Evolutionary conservation across 1,284 basidiomycete species (phyloP).

Genomic region (Trichosporon coremiiforme): DNA sequence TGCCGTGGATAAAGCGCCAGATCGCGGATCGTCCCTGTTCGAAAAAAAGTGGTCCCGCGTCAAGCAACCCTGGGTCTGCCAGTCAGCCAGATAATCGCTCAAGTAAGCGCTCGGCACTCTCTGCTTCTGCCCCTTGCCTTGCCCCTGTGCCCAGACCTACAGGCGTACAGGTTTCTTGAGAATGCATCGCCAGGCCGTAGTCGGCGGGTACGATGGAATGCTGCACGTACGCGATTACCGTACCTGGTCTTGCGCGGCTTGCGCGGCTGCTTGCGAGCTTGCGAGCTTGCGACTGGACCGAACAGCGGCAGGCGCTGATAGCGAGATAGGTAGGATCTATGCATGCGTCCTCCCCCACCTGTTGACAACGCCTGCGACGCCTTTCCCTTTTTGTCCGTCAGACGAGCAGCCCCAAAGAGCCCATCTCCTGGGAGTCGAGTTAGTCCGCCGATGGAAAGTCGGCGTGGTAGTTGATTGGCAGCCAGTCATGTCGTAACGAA

Average conservation of each 20-base stretch:
- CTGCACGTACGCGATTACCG: background rate
- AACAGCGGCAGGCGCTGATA: background rate
- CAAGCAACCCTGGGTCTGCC: too few species aligned
- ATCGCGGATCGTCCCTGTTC: background rate
- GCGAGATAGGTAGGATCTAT: background rate
- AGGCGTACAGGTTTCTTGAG: background rate
- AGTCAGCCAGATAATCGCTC: background rate
- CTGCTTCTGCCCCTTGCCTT: background rate
- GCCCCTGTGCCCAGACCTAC: background rate
- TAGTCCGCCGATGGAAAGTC: constrained; percentile 1
- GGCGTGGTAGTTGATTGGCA: background rate
- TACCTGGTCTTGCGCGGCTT: background rate
- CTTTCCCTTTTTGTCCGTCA: background rate
- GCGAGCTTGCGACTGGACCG: too few species aligned
- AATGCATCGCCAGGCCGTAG: background rate
- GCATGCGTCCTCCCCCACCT: background rate
- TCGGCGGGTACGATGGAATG: background rate
- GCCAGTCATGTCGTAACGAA: background rate
- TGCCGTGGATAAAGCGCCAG: background rate
- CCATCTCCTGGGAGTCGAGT: background rate
- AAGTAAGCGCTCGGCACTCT: background rate
- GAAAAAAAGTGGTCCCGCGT: constrained; percentile 11
- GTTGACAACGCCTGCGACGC: background rate
- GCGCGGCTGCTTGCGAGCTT: background rate
- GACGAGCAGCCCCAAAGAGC: too few species aligned